Evolutionary conservation across 2,329 filamentous ascomycete genomes (phyloP).

Genomic region (Eurotiales sp.): DNA sequence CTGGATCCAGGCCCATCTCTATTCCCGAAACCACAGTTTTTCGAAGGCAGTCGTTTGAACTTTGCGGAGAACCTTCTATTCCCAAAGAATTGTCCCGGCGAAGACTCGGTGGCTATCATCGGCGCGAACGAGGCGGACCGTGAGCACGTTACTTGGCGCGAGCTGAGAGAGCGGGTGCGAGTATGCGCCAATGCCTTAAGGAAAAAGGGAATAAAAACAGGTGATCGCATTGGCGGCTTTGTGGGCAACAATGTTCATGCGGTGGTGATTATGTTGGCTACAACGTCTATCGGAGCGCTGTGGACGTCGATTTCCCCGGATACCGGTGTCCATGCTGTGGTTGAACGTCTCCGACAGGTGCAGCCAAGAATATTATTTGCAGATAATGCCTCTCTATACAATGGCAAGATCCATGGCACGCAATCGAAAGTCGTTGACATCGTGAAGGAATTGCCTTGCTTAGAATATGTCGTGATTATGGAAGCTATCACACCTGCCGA

Average conservation of each 20-base stretch:
- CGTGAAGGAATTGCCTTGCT: constrained; percentile 59
- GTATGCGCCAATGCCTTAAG: constrained; percentile 68
- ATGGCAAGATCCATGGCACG: constrained; percentile 82
- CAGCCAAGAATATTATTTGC: constrained; percentile 77
- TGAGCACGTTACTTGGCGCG: constrained; percentile 69
- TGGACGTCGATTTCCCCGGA: constrained; percentile 95
- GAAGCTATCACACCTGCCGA: constrained; percentile 53
- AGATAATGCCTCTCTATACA: constrained; percentile 86
- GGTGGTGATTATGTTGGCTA: constrained; percentile 80
- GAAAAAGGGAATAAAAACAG: constrained; percentile 59
- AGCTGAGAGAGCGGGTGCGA: constrained; percentile 73
- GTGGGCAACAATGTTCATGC: constrained; percentile 88
- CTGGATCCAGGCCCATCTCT: constrained; percentile 65
- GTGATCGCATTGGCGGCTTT: constrained; percentile 66
- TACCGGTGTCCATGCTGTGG: constrained; percentile 82
- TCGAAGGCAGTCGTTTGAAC: constrained; percentile 73
- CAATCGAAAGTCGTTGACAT: constrained; percentile 76
- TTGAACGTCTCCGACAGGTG: constrained; percentile 84
- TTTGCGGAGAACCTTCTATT: constrained; percentile 94
- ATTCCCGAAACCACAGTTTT: constrained; percentile 86
- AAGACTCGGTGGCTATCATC: constrained; percentile 67
- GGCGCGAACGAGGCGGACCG: constrained; percentile 71
- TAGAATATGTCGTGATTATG: constrained; percentile 72
- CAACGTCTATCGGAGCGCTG: constrained; percentile 76
- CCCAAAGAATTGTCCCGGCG: constrained; percentile 57